Evolutionary conservation across 768 basidiomycete species (phyloP), one percentile per base, ranked within the genome.

Genomic region (Amanita phalloides): DNA sequence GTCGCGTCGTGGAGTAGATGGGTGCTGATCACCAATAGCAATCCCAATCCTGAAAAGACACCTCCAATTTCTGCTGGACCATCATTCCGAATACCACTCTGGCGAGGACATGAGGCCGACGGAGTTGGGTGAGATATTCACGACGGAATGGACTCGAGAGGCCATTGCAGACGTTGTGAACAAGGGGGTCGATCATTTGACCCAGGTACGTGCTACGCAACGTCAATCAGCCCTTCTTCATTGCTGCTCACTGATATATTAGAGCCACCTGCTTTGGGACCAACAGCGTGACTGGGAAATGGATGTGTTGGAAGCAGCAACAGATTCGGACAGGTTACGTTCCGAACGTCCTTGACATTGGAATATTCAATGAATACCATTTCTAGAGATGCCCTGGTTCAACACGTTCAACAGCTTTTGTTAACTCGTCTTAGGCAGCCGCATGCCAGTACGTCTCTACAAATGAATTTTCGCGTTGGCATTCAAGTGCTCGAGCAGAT

Each of bases 261-360:
- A 92, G 90, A 82, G 86, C 57, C 75, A 79, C 54, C 54, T 73
- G 50, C 63, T 94, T 9, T 94, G 87, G 86, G 79, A 86, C 54
- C 53, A 71, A 23, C 79, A 81, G 60, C 72, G 77, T 26, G 82
- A 89, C 52, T 93, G 89, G 84, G 84, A 87, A 60, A 61, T 86
- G 41, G 78, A 82, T 50, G 66, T 71, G 45, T 67, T 93, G 14
- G 81, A 82, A 53, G 64, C 62, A 0, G 69, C 75, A 14, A 54
- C 74, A 7, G 61, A 61, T 3, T 56, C 63, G 9, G 78, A 84
- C 54, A 79, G 67, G 81, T 81, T 53, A 23, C 41, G 41, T 28
- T 48, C 35, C 6, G 7, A 53, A 6, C 25, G 20, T 9, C 20
- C 33, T 33, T 36, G 30, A 17, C 6, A 10, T 32, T 38, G 0